Base-by-base conservation (phyloP, 768 basidiomycete genomes). In the Crepidotus variabilis region DNA sequence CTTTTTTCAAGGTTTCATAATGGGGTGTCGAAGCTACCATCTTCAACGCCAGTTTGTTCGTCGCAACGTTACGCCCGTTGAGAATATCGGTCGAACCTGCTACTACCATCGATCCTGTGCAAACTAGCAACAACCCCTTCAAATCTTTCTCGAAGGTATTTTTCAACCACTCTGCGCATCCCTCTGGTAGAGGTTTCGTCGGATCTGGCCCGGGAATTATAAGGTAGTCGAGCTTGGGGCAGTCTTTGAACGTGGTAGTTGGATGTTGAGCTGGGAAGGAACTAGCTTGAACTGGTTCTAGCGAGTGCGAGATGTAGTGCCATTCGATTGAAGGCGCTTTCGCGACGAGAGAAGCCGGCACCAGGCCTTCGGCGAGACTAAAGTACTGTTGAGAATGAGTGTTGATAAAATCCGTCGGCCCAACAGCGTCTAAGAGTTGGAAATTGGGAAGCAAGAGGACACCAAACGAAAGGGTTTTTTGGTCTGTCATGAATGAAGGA, bases 151-250 rank as follows among this genome's bases (percentile, higher is more conserved):
- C 57, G 11, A 46, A 58, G 14, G 55, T 61, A 22, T 56, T 43
- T 34, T 64, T 54, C n/a, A 69, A 36, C 51, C 65, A 69, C 14
- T 32, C 52, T 20, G 47, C 32, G 52, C 58, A 56, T 21, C 55
- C 66, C 11, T 60, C 47, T 0, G 65, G 57, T 10, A 66, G 52
- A 0, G 39, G 24, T 2, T n/a, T 22, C 14, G n/a, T 18, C 0
- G 65, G 64, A 33, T 63, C 56, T 0, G 63, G 59, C 0, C 68
- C 68, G 0, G 68, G 66, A n/a, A 66, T 54, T 49, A 69, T 21
- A 51, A 69, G 58, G 51, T 64, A 67, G 57, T 69, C 64, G 39
- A 69, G 55, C 21, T 47, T 54, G 0, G 68, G 68, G 51, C 63
- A 65, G 47, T 50, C 52, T 2, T 45, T 55, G 51, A 61, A 67